These are phyloP conservation scores for Coprinellus micaceus DNA, from an alignment of 768 basidiomycete species.

Conservation along the genomic window DNA sequence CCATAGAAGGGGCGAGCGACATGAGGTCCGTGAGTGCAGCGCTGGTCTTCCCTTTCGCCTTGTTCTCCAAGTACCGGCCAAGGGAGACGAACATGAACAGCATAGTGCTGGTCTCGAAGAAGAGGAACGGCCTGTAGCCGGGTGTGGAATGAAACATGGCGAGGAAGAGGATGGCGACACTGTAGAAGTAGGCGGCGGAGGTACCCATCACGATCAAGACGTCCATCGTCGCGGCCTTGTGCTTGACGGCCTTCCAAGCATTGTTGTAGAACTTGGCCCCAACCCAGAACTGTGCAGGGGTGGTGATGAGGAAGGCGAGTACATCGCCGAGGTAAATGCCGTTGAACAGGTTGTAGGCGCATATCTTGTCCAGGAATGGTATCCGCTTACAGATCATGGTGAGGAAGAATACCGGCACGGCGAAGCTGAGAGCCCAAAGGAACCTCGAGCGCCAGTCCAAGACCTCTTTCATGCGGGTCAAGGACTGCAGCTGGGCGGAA, in stretches of 20 bases:
- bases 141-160: conserved; percentile 63
- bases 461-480: conserved; percentile 87
- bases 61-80: conserved; percentile 93
- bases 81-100: conserved; percentile 95
- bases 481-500: conserved; percentile 79
- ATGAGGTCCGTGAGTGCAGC: conserved; percentile 96
- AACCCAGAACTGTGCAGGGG: conserved; percentile 92
- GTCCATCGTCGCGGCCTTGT: conserved; percentile 94
- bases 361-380: conserved; percentile 51
- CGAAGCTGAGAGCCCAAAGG: conserved; percentile 69
- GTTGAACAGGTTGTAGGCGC: conserved; percentile 48
- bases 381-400: conserved; percentile 79
- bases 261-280: conserved; percentile 83
- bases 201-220: conserved; percentile 95
- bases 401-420: conserved; percentile 91
- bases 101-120: conserved; percentile 99
- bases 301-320: conserved; percentile 70
- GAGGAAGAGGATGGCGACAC: conserved; percentile 62
- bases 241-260: conserved; percentile 88
- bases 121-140: conserved; percentile 76
- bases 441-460: conserved; percentile 85
- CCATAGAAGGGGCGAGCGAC: conserved; percentile 92
- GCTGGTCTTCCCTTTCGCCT: conserved; percentile 95
- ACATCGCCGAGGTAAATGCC: conserved; percentile 83
- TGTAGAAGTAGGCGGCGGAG: conserved; percentile 91